Base-by-base conservation (phyloP, 768 basidiomycete species). In the Galerina marginata region DNA sequence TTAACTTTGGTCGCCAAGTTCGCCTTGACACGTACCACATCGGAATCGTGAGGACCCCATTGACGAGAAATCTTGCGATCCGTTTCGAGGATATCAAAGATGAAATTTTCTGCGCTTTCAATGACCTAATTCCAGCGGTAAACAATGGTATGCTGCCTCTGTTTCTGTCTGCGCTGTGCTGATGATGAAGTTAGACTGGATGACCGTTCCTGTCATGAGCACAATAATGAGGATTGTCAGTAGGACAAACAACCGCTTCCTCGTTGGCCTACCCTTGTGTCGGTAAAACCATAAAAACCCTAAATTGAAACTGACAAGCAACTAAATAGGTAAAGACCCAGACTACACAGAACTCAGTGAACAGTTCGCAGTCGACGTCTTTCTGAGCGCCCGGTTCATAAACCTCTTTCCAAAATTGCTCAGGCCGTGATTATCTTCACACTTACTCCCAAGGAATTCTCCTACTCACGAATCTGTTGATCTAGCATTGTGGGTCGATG, bases 401-500 rank as follows among this genome's bases (percentile, higher is more conserved):
- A 15, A 33, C 40, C 25, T 37, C 9, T 53, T 59, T 38, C 58
- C 58, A 6, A 33, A 26, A 14, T 38, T 23, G 1, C 20, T 53
- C 14, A 52, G 38, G 23, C 33, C 50, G 51, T 59, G 14, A 36
- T 50, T n/a, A 6, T 4, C 26, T 12, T 14, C 26, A 9, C 6
- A 14, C 16, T 23, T n/a, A 16, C 25, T 46, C 25, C n/a, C n/a
- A 51, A 4, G 37, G 14, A 36, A 23, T 10, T 36, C 39, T 23
- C 39, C 37, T 20, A 16, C 20, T 40, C 6, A 33, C 40, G 7
- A 5, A 16, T 36, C 36, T 20, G 1, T n/a, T 33, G 5, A 33
- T 11, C 9, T 23, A 59, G 58, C 36, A 12, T 59, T 37, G 63
- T 58, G 6, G 62, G 50, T 6, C 54, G 46, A 11, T 54, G 56